phyloP scores from a whole-genome alignment of 1,139 yeast genomes.

The Candida freyschussii region DNA sequence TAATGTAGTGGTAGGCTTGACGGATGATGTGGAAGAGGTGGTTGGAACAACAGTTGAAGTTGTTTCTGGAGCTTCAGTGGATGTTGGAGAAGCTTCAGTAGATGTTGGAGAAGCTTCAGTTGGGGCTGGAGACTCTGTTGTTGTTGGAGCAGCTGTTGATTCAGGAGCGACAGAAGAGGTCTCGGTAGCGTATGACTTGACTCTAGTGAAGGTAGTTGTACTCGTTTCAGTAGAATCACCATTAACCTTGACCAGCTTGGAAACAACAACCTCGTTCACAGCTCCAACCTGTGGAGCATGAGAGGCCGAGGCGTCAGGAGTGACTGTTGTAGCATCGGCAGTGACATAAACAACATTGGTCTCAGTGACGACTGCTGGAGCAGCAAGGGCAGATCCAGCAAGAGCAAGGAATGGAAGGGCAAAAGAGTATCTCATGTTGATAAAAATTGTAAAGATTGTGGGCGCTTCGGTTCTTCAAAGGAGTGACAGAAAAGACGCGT shows the following conservation, averaged over 20 bases:
- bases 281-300: slow-evolving; percentile 20
- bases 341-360: slow-evolving; percentile 31
- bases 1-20: slow-evolving; percentile 18
- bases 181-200: slow-evolving; percentile 11
- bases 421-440: slow-evolving; percentile 20
- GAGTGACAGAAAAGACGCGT: too few species aligned
- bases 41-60: slow-evolving; percentile 13
- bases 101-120: slow-evolving; percentile 9
- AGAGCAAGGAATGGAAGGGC: slow-evolving; percentile 26
- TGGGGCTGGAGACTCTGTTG: slow-evolving; percentile 9
- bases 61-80: slow-evolving; percentile 13
- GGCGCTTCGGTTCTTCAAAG: too few species aligned
- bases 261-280: slow-evolving; percentile 23
- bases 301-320: slow-evolving; percentile 13
- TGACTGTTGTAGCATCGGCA: slow-evolving; percentile 16
- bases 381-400: slow-evolving; percentile 31
- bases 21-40: slow-evolving; percentile 11
- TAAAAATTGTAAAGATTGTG: too few species aligned
- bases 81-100: slow-evolving; percentile 10
- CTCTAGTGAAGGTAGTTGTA: slow-evolving; percentile 18
- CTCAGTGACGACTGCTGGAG: slow-evolving; percentile 33
- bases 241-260: slow-evolving; percentile 19
- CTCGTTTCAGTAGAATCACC: slow-evolving; percentile 20
- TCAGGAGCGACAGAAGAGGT: slow-evolving; percentile 3
- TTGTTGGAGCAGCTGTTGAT: slow-evolving; percentile 5